Base-by-base conservation (phyloP, 257 asterid genomes). In the Mentha longifolia region DNA sequence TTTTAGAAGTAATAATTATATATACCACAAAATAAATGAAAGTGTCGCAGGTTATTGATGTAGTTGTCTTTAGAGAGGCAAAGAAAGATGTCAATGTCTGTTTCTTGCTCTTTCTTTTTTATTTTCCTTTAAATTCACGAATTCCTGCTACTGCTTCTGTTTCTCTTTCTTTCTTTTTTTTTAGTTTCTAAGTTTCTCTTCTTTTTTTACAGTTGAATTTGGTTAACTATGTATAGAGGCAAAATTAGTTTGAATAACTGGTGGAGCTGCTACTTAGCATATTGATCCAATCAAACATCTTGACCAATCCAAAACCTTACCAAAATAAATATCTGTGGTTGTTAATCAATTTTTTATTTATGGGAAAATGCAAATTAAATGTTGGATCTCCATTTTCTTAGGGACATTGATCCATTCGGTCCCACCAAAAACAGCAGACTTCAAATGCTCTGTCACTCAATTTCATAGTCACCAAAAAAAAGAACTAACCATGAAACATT, bases 201-300 rank as follows among this genome's bases (percentile, higher is more conserved):
- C 55, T 54, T 5, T 70, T 35, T 63, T 46, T 10, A 2, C 35
- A 42, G n/a, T 46, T 5, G 41, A 33, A 58, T 75, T 51, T 22
- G 73, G 35, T 5, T 60, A 30, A 42, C 33, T 74, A 70, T 74
- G 74, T 75, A 58, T 55, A 79, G 76, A 64, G 65, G 63, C 37
- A 25, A 57, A 39, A 49, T 25, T 20, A 65, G 70, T 42, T 35
- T 65, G 57, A 60, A 65, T 54, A 67, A 75, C 46, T 41, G 79
- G 79, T 69, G 67, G 77, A 74, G 77, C 77, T 70, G 33, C 54
- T 41, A 15, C 22, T 9, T 74, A 63, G 79, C 82, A 78, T 56
- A 55, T 67, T 78, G 64, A 76, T 64, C 45, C 49, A 69, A 76
- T 70, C 74, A 64, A 71, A 55, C 57, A 17, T 54, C 42, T 52